Base-by-base conservation (phyloP, 2,329 filamentous ascomycete genomes). In the Elsinoe australis region DNA sequence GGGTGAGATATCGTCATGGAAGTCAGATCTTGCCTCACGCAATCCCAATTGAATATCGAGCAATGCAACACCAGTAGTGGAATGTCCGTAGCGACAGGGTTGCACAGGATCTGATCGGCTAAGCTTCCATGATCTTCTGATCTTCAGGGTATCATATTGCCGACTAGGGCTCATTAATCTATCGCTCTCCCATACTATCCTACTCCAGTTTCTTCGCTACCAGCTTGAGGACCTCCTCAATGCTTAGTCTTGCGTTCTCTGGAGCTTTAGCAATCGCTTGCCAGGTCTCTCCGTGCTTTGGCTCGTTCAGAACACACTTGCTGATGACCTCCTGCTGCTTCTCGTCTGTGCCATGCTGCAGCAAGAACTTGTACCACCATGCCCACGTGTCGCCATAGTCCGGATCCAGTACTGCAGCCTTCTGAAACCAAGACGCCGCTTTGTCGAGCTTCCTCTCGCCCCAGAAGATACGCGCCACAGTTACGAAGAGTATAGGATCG, bases 341-440 rank as follows among this genome's bases (percentile, higher is more conserved):
- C 72, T 95, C 90, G 61, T 87, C 83, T 4, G 88, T 95, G 7
- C 92, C 94, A 68, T 98, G 89, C 72, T 95, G 87, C 56, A 81
- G 64, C 55, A 96, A 62, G 64, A 96, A 98, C 65, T 90, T 89
- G 66, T 88, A 92, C 66, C 95, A 98, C 90, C 90, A 98, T 15
- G 88, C 90, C 94, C 94, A 98, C 8, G 82, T 85, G 69, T 98
- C 94, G 44, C 92, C 92, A 44, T 80, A 71, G 64, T 96, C 89
- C 28, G 83, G 80, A 60, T 98, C 88, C 9, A 92, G 72, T 47
- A 95, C 74, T 49, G 95, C 81, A 0, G 92, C 92, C 68, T 94
- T 95, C 68, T 95, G 88, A 65, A 98, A 98, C 92, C 92, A 98
- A 55, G 80, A 89, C 66, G 89, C 85, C 2, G 92, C 90, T 66